Base-by-base conservation (phyloP, 495 filamentous ascomycete genomes). In the Xylaria longipes region DNA sequence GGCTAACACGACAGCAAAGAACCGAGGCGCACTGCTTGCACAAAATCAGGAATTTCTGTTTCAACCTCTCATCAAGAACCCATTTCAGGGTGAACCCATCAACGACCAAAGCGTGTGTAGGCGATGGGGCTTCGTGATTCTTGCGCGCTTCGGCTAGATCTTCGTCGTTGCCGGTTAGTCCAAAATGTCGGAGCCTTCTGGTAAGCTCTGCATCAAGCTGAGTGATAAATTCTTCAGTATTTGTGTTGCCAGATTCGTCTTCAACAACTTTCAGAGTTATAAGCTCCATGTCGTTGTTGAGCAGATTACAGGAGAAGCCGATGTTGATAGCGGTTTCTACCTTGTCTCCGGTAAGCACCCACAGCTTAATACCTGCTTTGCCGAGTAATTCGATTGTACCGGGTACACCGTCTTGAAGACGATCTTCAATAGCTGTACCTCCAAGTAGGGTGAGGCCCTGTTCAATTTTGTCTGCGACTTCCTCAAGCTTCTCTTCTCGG, bases 261-360 rank as follows among this genome's bases (percentile, higher is more conserved):
- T 97, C 93, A 15, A 91, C 85, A 54, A 97, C 85, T 76, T 97
- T 97, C 78, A 98, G 87, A 33, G 97, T 89, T 74, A 99, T 92
- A 57, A 99, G 84, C 73, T 99, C 96, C 97, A 99, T 97, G 72
- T 96, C 91, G 80, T 98, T 99, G 82, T 95, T 92, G 54, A 99
- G 87, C 45, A 99, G 88, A 71, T 99, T 99, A 86, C 97, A 98
- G 15, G 97, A 98, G 82, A 98, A 99, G 27, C 97, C 97, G 80
- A 99, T 99, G 81, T 99, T 99, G 88, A 99, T 98, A 52, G 97
- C 97, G 60, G 97, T 99, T 81, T 98, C 97, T 60, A 98, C 95
- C 82, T 98, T 99, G 84, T 99, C 97, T 68, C 97, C 97, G 41
- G 97, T 99, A 57, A 99, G 84, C 69, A 99, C 97, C 97, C 97